Conservation (phyloP, 164 flowering plant species). For the Chimonanthus salicifolius region DNA sequence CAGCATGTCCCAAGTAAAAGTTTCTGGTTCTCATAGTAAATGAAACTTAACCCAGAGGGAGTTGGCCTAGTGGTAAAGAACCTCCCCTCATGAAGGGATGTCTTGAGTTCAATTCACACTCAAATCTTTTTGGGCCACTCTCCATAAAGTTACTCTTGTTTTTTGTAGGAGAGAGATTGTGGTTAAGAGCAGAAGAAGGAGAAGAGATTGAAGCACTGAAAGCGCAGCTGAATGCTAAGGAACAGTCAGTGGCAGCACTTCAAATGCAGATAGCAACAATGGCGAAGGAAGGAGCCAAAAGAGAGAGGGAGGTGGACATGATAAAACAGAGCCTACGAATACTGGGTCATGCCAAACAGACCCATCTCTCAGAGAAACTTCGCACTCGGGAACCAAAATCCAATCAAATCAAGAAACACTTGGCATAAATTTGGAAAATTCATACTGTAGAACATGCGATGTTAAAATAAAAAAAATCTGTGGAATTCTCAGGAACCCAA, state of each 20-base stretch:
- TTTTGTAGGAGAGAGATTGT: conserved; percentile 34
- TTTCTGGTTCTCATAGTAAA: too few species aligned
- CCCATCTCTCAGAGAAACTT: background rate
- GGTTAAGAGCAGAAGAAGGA: conserved; percentile 37
- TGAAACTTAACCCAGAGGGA: too few species aligned
- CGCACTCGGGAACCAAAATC: background rate
- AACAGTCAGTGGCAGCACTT: conserved; percentile 39
- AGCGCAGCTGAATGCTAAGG: conserved; percentile 42
- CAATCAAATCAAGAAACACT: background rate
- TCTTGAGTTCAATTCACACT: too few species aligned
- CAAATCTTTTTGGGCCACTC: too few species aligned
- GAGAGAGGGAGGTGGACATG: conserved; percentile 56
- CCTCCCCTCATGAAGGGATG: too few species aligned
- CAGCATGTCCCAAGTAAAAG: too few species aligned
- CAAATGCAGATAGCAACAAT: conserved; percentile 27
- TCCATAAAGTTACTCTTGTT: background rate
- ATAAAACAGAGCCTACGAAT: conserved; percentile 69
- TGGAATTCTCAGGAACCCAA: too few species aligned
- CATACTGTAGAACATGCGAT: too few species aligned
- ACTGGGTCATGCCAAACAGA: conserved; percentile 36
- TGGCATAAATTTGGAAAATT: background rate
- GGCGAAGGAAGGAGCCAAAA: conserved; percentile 36
- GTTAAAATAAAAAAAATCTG: too few species aligned
- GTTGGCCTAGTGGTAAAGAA: too few species aligned
- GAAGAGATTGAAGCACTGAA: conserved; percentile 30